Base-by-base conservation (phyloP, 2,329 filamentous ascomycete genomes). In the Paraphoma chrysanthemicola region DNA sequence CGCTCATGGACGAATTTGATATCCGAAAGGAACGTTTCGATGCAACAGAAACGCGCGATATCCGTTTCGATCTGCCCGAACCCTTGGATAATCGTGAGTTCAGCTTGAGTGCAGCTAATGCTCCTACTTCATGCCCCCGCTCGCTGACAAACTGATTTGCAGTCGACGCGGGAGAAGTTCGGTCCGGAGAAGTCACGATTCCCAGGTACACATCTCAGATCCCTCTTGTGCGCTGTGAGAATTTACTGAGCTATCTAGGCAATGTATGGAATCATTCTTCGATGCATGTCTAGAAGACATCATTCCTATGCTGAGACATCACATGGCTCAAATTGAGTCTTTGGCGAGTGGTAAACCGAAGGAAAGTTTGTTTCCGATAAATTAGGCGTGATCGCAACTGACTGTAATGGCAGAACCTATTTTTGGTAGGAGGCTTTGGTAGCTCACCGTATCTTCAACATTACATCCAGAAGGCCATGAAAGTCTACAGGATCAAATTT, bases 191-290 rank as follows among this genome's bases (percentile, higher is more conserved):
- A 46, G 42, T 71, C 2, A 68, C 54, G 2, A 61, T 62, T 36
- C 48, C 51, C 17, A 53, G 48, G 63, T 66, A 23, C 16, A 4
- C 23, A 23, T 23, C 23, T 23, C 23, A 3, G 2, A 23, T 23
- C 23, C 23, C 23, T 23, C 23, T 5, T 5, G 23, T 23, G 23
- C 23, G 23, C 23, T 23, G 5, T 6, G 16, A 41, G n/a, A 42
- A 10, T 44, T 39, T 38, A 12, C 39, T 52, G 16, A 55, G 12
- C 9, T 16, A 38, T 2, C 31, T 23, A 68, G 63, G 39, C 42
- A 54, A 9, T 48, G 62, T 6, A 70, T 71, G 66, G 55, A 55
- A 23, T n/a, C 18, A 2, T 69, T 71, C 44, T 70, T 71, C 42
- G 61, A 70, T 33, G 51, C 44, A 28, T 70, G 60, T 48, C 54